Conservation (phyloP, 345 rosid genomes). For the Erysimum cheiranthoides region DNA sequence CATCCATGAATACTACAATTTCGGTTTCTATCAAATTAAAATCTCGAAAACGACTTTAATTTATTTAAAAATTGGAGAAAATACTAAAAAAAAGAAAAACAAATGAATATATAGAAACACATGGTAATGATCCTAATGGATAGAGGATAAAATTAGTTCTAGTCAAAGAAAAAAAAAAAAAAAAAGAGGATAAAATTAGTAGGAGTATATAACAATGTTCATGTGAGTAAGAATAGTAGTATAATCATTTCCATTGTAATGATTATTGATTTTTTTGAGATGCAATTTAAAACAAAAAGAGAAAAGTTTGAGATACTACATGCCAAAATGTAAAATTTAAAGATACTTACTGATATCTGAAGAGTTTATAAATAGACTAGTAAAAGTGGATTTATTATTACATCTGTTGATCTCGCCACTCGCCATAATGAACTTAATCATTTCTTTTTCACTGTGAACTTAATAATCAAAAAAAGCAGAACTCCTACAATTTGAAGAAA, state of each 20-base stretch:
- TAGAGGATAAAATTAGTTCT: background rate
- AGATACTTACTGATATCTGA: constrained; percentile 32
- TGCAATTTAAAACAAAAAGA: background rate
- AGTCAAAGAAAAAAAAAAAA: too few species aligned
- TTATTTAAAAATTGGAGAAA: background rate
- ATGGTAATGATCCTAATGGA: background rate
- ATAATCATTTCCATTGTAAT: background rate
- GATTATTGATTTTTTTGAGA: background rate
- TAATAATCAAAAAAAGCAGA: background rate
- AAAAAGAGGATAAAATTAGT: too few species aligned
- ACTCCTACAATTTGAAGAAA: background rate
- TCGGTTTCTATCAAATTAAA: constrained; percentile 17
- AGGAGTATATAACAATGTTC: too few species aligned
- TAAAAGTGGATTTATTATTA: constrained; percentile 20
- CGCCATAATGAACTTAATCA: constrained; percentile 33
- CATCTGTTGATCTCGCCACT: constrained; percentile 13
- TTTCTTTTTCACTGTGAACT: constrained; percentile 20
- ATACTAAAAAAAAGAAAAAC: background rate
- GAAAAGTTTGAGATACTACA: constrained; percentile 20
- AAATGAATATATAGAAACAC: background rate
- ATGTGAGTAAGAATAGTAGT: too few species aligned
- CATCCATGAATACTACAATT: constrained; percentile 11
- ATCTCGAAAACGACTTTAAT: constrained; percentile 5
- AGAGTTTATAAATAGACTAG: constrained; percentile 41
- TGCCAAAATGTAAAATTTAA: constrained; percentile 31